Evolutionary conservation across 2,329 filamentous ascomycete species (phyloP), one percentile per base, ranked within the genome.

Genomic region (Ophiocordyceps unilateralis): DNA sequence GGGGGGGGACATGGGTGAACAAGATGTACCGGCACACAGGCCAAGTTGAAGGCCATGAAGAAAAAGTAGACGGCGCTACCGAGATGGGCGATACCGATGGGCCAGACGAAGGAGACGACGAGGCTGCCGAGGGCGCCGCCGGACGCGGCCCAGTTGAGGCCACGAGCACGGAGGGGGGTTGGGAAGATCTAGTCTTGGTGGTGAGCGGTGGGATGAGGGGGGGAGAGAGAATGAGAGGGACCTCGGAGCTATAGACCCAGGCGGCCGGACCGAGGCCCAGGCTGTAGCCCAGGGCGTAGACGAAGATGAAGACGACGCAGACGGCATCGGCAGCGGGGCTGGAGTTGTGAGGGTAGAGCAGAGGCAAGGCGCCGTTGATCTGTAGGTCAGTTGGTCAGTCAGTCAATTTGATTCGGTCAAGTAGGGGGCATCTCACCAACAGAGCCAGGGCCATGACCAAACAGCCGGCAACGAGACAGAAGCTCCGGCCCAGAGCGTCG

Each of bases 211-310:
- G 39, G 17, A 10, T 17, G 26, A 41, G 7, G 17, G 24, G 24
- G 23, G n/a, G 15, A 15, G 40, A 19, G 26, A 41, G 17, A 20
- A 23, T 6, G 38, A 15, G 2, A 41, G 55, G 21, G 47, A 72
- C 69, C 58, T 77, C 72, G 0, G 70, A 66, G n/a, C 69, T 69
- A 46, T 76, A 76, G 0, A 76, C 69, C 72, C 72, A 77, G 0
- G 70, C 63, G 1, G 70, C 66, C 0, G 72, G 70, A 0, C 72
- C 72, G 38, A 76, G 73, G 0, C 72, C 70, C 47, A 76, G 60
- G 41, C 68, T 73, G 51, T 73, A 76, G 0, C 72, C 72, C 41
- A 76, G 62, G 8, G 71, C 69, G 52, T 74, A 77, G 38, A 76
- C 57, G 51, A 76, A 76, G 36, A 76, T 69, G 50, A 74, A 75